These are phyloP conservation scores for Arthrocladium fulminans DNA, from an alignment of 2,329 filamentous ascomycete genomes.

Conservation along the genomic window DNA sequence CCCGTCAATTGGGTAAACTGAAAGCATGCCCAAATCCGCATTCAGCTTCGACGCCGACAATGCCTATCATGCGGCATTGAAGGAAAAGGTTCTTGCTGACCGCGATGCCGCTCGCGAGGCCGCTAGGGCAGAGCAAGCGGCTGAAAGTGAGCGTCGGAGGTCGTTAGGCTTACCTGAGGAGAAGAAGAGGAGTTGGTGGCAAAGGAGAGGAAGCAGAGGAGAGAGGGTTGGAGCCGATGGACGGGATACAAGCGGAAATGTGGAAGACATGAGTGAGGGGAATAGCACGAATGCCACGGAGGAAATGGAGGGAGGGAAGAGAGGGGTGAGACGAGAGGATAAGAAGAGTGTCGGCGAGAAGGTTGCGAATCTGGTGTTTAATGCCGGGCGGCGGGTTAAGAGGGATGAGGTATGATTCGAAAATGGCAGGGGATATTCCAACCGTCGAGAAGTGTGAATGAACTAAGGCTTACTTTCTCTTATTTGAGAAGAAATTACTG, in stretches of 20 bases:
- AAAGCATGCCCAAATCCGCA: background rate
- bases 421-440: too few species aligned
- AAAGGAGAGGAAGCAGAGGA: too few species aligned
- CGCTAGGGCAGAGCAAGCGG: background rate
- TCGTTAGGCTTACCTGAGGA: background rate
- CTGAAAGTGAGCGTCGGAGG: background rate
- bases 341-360: constrained; percentile 1
- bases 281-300: background rate
- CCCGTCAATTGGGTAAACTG: background rate
- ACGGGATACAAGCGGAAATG: too few species aligned
- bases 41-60: background rate
- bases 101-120: background rate
- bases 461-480: too few species aligned
- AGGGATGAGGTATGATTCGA: background rate
- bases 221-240: too few species aligned
- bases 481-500: too few species aligned
- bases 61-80: background rate
- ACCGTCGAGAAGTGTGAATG: background rate
- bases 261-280: background rate
- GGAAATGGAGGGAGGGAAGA: background rate
- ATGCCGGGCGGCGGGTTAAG: background rate
- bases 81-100: constrained; percentile 1
- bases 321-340: background rate
- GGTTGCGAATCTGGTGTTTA: constrained; percentile 1
- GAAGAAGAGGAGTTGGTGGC: background rate